Conservation (phyloP, 176 grass and related monocot genomes). For the Hsuehochloa calcarea region DNA sequence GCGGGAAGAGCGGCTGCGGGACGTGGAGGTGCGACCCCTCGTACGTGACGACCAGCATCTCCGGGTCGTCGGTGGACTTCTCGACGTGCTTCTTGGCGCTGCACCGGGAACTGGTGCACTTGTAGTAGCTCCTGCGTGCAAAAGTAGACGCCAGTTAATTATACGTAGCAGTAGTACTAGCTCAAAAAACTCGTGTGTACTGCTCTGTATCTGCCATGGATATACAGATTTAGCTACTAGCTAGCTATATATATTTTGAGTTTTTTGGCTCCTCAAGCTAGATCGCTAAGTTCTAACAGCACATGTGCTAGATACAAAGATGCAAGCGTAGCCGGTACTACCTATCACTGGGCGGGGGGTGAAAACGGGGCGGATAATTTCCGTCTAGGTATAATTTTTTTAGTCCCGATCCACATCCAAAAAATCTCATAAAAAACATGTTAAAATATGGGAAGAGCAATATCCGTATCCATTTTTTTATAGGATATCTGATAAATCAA, state of each 20-base stretch:
- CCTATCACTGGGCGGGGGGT: too few relatives aligned
- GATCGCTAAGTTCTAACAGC: background rate
- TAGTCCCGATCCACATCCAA: too few relatives aligned
- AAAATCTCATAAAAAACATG: too few relatives aligned
- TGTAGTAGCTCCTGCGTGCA: constrained; percentile 57
- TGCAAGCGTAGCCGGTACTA: too few relatives aligned
- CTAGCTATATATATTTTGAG: too few relatives aligned
- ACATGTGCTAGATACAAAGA: background rate
- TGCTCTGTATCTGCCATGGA: background rate
- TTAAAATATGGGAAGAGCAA: too few relatives aligned
- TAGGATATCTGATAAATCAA: too few relatives aligned
- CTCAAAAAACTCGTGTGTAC: background rate
- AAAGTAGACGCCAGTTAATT: background rate
- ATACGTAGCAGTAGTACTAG: background rate
- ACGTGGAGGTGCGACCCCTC: constrained; percentile 56
- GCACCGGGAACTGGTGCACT: constrained; percentile 54
- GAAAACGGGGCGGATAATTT: too few relatives aligned
- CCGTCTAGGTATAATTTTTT: too few relatives aligned
- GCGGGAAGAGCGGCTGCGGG: constrained; percentile 28
- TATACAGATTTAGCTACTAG: background rate
- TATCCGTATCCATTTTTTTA: too few relatives aligned
- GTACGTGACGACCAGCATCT: constrained; percentile 57
- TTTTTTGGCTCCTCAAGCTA: background rate
- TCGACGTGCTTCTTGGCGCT: constrained; percentile 74
- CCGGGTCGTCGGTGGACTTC: constrained; percentile 54